Conservation (phyloP, 257 asterid species). For the Ophiorrhiza pumila region DNA sequence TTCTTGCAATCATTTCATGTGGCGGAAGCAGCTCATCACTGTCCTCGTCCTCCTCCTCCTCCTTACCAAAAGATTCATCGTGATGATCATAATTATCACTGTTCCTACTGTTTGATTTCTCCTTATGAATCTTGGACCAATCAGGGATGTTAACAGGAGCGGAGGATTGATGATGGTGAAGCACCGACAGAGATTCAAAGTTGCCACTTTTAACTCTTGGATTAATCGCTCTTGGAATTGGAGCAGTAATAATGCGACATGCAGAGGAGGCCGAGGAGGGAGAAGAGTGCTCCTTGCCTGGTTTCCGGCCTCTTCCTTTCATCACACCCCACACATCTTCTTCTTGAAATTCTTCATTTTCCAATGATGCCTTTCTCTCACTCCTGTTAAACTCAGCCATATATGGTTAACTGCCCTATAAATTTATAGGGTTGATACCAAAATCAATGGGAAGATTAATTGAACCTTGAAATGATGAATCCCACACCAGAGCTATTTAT, state of each 20-base stretch:
- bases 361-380: slow-evolving; percentile 12
- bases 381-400: slow-evolving; percentile 22
- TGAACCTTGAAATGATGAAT: neutral
- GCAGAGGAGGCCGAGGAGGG: slow-evolving; percentile 20
- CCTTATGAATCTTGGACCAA: slow-evolving; percentile 33
- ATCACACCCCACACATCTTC: slow-evolving; percentile 42
- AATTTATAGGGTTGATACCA: neutral
- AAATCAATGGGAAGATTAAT: neutral
- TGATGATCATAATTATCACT: slow-evolving; percentile 3
- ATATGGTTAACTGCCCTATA: neutral
- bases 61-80: neutral
- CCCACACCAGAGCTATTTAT: no score
- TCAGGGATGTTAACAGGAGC: slow-evolving; percentile 30
- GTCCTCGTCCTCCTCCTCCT: slow-evolving; percentile 16
- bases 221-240: slow-evolving; percentile 23
- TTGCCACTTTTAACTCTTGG: slow-evolving; percentile 12
- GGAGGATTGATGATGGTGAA: slow-evolving; percentile 14
- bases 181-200: neutral
- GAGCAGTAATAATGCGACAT: slow-evolving; percentile 4
- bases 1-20: slow-evolving; percentile 49
- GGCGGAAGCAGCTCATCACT: slow-evolving; percentile 48
- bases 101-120: slow-evolving; percentile 21
- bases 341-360: slow-evolving; percentile 42
- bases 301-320: slow-evolving; percentile 19
- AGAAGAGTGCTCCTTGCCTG: slow-evolving; percentile 8